Evolutionary conservation across 805 yeast genomes (phyloP).

Genomic region (Kuraishia floccosa): DNA sequence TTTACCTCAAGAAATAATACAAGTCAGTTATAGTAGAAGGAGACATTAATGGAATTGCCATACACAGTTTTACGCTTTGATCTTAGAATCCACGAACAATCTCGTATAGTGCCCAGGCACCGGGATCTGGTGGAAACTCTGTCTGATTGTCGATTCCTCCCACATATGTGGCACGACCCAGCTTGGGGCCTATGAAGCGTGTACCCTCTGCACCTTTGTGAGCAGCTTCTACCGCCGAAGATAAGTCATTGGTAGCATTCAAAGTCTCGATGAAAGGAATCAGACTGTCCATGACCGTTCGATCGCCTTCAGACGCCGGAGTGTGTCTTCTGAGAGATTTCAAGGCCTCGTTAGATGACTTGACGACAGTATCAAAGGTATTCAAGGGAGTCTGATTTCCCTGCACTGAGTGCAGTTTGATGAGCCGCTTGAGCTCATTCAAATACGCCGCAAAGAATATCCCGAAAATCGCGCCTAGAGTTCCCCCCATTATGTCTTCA

Average conservation of each 20-base stretch:
- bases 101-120: conserved; percentile 17
- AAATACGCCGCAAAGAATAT: conserved; percentile 19
- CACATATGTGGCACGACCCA: conserved; percentile 26
- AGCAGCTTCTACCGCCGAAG: conserved; percentile 16
- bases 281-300: conserved; percentile 28
- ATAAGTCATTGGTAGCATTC: conserved; percentile 10
- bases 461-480: conserved; percentile 23
- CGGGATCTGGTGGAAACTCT: conserved; percentile 27
- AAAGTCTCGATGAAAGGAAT: conserved; percentile 21
- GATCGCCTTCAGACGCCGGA: conserved; percentile 24
- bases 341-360: conserved; percentile 15
- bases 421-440: conserved; percentile 7
- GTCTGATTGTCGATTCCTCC: conserved; percentile 15
- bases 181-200: conserved; percentile 18
- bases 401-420: conserved; percentile 1
- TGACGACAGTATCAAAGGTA: no score
- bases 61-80: no score
- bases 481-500: conserved; percentile 27
- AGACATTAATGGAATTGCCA: no score
- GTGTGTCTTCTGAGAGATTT: conserved; percentile 19
- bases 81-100: not conserved
- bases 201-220: conserved; percentile 22
- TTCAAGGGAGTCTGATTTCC: no score
- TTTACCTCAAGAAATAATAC: no score
- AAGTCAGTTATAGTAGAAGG: no score